Conservation (phyloP, 805 yeast species). For the Kluyveromyces lactis region DNA sequence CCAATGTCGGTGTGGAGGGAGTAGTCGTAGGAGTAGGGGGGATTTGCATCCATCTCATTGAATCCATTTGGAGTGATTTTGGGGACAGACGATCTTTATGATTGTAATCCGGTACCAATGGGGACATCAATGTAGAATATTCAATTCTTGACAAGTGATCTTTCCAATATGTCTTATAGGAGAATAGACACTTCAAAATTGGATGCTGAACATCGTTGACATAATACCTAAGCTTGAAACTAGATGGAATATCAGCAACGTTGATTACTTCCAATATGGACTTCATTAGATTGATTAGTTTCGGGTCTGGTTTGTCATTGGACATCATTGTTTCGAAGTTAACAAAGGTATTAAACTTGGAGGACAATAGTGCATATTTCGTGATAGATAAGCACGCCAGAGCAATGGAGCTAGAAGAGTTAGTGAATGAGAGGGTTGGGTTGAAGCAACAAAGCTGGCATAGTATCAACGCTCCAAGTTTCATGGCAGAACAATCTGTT, state of each 20-base stretch:
- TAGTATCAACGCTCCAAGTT: slow-evolving; percentile 48
- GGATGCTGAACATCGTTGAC: slow-evolving; percentile 1
- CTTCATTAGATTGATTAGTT: slow-evolving; percentile 10
- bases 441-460: slow-evolving; percentile 63
- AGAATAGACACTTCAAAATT: slow-evolving; percentile 2
- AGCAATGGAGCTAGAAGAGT: slow-evolving; percentile 38
- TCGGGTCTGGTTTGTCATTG: slow-evolving; percentile 21
- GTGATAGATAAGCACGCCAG: slow-evolving; percentile 3
- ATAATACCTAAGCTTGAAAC: slow-evolving; percentile 2
- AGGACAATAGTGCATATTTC: slow-evolving; percentile 1
- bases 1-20: slow-evolving; percentile 6
- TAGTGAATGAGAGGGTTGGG: slow-evolving; percentile 46
- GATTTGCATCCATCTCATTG: slow-evolving; percentile 2
- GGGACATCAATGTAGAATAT: slow-evolving; percentile 1
- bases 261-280: background rate
- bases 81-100: background rate
- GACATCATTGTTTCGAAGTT: background rate
- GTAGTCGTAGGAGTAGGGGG: slow-evolving; percentile 14
- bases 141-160: background rate
- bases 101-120: background rate
- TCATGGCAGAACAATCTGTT: slow-evolving; percentile 31
- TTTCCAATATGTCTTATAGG: background rate
- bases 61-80: background rate
- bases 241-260: slow-evolving; percentile 1
- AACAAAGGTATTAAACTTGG: background rate